Conservation (phyloP, 169 alveolate genomes). For the Babesia bovis region DNA sequence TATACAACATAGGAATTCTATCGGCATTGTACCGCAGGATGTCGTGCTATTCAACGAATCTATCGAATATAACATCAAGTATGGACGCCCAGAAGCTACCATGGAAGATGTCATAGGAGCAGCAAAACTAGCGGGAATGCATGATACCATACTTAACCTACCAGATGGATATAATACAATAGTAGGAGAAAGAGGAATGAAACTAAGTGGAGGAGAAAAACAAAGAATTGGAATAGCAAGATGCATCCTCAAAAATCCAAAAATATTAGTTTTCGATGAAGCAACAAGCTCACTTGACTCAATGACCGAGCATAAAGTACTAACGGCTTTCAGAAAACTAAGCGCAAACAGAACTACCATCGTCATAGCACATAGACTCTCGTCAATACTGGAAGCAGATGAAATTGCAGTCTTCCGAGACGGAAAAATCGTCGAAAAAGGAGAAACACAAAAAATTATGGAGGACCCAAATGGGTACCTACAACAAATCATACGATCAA, state of each 20-base stretch:
- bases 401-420: constrained; percentile 80
- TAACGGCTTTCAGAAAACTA: constrained; percentile 51
- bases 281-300: constrained; percentile 95
- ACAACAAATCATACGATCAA: constrained; percentile 67
- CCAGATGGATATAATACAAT: constrained; percentile 82
- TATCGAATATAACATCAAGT: constrained; percentile 82
- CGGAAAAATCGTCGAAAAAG: constrained; percentile 88
- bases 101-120: constrained; percentile 71
- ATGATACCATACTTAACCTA: constrained; percentile 43
- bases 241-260: constrained; percentile 83
- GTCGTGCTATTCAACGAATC: constrained; percentile 90
- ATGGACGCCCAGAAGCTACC: constrained; percentile 84
- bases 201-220: constrained; percentile 87
- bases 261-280: constrained; percentile 91
- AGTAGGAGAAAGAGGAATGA: constrained; percentile 84
- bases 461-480: constrained; percentile 55
- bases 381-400: constrained; percentile 83
- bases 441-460: constrained; percentile 82
- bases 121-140: constrained; percentile 69
- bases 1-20: constrained; percentile 70
- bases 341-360: constrained; percentile 83
- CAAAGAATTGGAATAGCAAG: constrained; percentile 89
- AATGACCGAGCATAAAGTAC: constrained; percentile 73
- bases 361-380: constrained; percentile 89
- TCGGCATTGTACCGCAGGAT: constrained; percentile 92